phyloP scores from a whole-genome alignment of 1,284 basidiomycete species.

The Gomphus bonarii region DNA sequence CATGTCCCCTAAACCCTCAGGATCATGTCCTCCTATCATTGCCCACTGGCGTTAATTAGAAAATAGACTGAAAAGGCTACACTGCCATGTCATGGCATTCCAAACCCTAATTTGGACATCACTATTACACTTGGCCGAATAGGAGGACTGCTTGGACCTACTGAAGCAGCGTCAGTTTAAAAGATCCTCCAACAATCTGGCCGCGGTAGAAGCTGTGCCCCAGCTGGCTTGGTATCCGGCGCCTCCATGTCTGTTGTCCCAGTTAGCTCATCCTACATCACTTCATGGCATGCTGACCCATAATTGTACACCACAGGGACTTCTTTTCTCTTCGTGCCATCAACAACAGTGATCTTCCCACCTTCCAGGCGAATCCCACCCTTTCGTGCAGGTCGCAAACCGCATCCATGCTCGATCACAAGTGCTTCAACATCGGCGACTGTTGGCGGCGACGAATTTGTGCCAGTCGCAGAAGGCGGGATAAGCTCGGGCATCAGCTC shows the following conservation, averaged over 20 bases:
- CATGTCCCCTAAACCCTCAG: too few relatives aligned
- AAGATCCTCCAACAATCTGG: conserved; percentile 42
- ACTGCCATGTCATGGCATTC: not conserved
- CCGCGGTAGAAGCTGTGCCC: conserved; percentile 51
- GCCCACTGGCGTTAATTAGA: not conserved
- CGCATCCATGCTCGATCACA: conserved; percentile 60
- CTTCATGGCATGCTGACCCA: conserved; percentile 24
- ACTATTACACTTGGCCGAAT: not conserved
- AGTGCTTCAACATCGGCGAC: conserved; percentile 53
- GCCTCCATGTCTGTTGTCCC: conserved; percentile 37
- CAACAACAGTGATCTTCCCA: conserved; percentile 19
- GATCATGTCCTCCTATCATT: not conserved
- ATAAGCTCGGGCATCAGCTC: conserved; percentile 57
- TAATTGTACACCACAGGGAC: conserved; percentile 37
- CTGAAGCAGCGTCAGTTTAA: not conserved
- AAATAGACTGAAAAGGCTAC: too few relatives aligned
- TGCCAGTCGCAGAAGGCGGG: conserved; percentile 30
- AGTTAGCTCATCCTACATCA: not conserved
- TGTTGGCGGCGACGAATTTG: conserved; percentile 27
- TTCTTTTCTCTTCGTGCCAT: conserved; percentile 14
- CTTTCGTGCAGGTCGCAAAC: conserved; percentile 35
- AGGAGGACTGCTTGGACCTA: not conserved
- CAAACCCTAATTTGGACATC: not conserved
- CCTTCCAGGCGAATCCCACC: conserved; percentile 35
- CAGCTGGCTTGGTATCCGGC: conserved; percentile 67